A percentile compares a stretch with the other conserved stretches of the same genome.
Evolutionary conservation across 768 basidiomycete species (phyloP).

Genomic region (Mycena sanguinolenta): DNA sequence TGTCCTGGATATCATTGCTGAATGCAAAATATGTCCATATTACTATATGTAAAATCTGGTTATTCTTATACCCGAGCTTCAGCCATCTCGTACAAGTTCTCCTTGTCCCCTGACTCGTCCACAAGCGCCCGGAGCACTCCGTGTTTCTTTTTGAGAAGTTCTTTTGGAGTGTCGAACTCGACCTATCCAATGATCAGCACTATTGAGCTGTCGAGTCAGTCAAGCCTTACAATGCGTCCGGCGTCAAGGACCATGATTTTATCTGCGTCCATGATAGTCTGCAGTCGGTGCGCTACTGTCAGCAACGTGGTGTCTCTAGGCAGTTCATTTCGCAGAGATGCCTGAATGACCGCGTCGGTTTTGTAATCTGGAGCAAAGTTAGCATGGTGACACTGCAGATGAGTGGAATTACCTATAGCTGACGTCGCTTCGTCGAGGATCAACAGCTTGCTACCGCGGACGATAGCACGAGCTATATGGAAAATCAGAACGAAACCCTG

Average conservation of each 20-base stretch:
- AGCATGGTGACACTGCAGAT: neutral
- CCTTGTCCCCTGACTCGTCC: slow-evolving; percentile 70
- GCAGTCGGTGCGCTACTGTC: slow-evolving; percentile 46
- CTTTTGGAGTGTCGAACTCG: slow-evolving; percentile 67
- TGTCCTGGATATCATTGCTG: neutral
- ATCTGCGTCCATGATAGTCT: slow-evolving; percentile 51
- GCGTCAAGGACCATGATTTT: slow-evolving; percentile 59
- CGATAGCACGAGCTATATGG: slow-evolving; percentile 33
- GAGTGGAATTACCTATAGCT: slow-evolving; percentile 16
- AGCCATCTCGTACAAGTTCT: slow-evolving; percentile 62
- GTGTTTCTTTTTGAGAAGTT: slow-evolving; percentile 64
- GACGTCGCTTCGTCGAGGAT: slow-evolving; percentile 37
- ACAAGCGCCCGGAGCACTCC: slow-evolving; percentile 68
- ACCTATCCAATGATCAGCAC: slow-evolving; percentile 42
- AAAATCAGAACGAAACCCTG: neutral
- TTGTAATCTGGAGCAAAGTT: slow-evolving; percentile 39
- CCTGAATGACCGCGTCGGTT: slow-evolving; percentile 61
- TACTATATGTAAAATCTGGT: slow-evolving; percentile 29
- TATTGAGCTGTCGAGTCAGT: neutral
- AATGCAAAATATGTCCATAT: slow-evolving; percentile 15
- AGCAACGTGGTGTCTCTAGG: slow-evolving; percentile 50
- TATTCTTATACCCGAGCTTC: slow-evolving; percentile 34
- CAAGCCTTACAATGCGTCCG: slow-evolving; percentile 50
- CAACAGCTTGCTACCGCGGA: slow-evolving; percentile 39
- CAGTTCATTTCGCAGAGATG: slow-evolving; percentile 53